These are phyloP conservation scores for Ambrosiella beaveri DNA, from an alignment of 2,329 filamentous ascomycete species.

Conservation along the genomic window DNA sequence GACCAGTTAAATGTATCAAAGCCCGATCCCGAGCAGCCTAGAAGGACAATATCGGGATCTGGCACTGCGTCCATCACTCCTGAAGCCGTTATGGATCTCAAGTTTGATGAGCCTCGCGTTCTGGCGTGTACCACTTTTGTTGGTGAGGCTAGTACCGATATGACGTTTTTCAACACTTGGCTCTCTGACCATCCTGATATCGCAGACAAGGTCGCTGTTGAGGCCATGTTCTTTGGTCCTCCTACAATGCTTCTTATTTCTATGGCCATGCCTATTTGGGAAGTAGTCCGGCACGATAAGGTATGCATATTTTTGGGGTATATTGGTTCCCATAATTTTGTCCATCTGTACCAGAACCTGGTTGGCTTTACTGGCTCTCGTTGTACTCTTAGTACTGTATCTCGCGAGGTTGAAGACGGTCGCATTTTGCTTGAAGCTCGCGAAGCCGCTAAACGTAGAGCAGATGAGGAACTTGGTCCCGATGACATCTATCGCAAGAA, in stretches of 20 bases:
- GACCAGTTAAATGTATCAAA: conserved; percentile 10
- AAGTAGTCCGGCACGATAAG: conserved; percentile 46
- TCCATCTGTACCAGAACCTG: conserved; percentile 42
- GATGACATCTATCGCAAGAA: conserved; percentile 5
- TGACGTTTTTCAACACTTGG: conserved; percentile 50
- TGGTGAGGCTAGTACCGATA: conserved; percentile 46
- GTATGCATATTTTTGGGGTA: conserved; percentile 49
- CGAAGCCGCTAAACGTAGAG: conserved; percentile 21
- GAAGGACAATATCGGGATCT: neutral
- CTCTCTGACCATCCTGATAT: conserved; percentile 40
- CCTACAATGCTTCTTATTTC: conserved; percentile 50
- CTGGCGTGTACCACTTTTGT: conserved; percentile 51
- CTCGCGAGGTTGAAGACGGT: conserved; percentile 39
- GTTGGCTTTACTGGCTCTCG: conserved; percentile 22
- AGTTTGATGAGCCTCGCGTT: conserved; percentile 45
- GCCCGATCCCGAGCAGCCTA: conserved; percentile 10
- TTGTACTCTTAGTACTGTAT: conserved; percentile 20
- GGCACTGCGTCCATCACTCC: conserved; percentile 28
- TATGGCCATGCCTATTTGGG: conserved; percentile 47
- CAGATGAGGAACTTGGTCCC: conserved; percentile 5
- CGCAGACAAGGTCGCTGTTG: conserved; percentile 41
- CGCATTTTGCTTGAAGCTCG: conserved; percentile 38
- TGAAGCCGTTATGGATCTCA: conserved; percentile 34
- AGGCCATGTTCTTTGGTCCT: conserved; percentile 51
- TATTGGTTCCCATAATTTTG: conserved; percentile 50